Percentiles rank a stretch among this genome's conserved stretches.
Conservation (phyloP, 1,284 basidiomycete genomes). For the Melampsora larici-populina region DNA sequence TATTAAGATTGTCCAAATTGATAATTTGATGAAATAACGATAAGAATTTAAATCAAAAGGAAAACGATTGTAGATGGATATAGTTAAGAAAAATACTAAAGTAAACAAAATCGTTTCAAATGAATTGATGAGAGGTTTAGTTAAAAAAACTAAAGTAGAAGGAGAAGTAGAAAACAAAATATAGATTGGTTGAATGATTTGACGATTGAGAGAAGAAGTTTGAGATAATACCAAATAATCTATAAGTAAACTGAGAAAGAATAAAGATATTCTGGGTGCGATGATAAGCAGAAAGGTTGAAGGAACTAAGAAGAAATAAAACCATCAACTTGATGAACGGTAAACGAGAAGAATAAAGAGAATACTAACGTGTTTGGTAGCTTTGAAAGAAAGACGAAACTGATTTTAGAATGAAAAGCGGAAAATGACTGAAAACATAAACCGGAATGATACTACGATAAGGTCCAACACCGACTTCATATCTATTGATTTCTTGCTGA, state of each 20-base stretch:
- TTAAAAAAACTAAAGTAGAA: slow-evolving; percentile 50
- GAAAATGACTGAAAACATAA: slow-evolving; percentile 41
- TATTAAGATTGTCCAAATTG: slow-evolving; percentile 17
- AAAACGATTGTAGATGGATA: slow-evolving; percentile 5
- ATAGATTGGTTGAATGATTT: slow-evolving; percentile 17
- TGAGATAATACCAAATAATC: slow-evolving; percentile 39
- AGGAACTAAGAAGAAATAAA: neutral
- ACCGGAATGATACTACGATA: slow-evolving; percentile 49
- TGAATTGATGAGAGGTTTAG: slow-evolving; percentile 53
- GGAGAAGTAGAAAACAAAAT: slow-evolving; percentile 48
- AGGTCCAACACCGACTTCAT: slow-evolving; percentile 41
- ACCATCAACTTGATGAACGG: neutral
- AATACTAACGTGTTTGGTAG: neutral
- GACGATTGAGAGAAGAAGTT: neutral
- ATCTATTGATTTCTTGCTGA: slow-evolving; percentile 46
- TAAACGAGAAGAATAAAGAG: neutral
- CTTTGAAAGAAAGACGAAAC: neutral
- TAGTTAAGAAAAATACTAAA: slow-evolving; percentile 19
- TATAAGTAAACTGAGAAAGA: slow-evolving; percentile 44
- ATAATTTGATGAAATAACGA: neutral
- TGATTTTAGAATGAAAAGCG: slow-evolving; percentile 43
- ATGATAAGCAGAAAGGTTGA: slow-evolving; percentile 43
- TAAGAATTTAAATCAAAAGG: neutral
- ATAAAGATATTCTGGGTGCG: slow-evolving; percentile 45
- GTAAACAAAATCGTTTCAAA: slow-evolving; percentile 50